A percentile compares a stretch with the other conserved stretches of the same genome.
Conservation (phyloP, 345 rosid genomes). For the Citrus medica region DNA sequence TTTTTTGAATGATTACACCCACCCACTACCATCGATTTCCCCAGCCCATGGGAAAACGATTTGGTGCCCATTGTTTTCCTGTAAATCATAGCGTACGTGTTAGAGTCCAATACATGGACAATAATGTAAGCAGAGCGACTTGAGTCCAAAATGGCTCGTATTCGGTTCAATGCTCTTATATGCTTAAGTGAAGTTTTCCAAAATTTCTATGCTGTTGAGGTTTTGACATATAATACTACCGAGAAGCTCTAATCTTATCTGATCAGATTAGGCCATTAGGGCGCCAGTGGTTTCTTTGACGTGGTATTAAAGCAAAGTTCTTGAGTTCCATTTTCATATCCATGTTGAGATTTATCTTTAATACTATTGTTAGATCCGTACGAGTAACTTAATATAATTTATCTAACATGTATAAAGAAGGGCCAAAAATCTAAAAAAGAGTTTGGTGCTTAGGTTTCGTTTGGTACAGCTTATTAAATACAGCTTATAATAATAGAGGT, state of each 20-base stretch:
- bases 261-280: background rate
- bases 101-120: background rate
- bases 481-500: no score
- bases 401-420: background rate
- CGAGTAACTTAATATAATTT: no score
- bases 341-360: no score
- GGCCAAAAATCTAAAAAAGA: background rate
- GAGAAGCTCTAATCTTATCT: background rate
- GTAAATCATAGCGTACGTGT: background rate
- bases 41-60: conserved; percentile 25
- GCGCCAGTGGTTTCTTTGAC: background rate
- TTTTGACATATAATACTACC: background rate
- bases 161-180: background rate
- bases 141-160: background rate
- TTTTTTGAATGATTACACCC: conserved; percentile 19
- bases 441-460: background rate
- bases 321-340: no score
- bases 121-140: background rate
- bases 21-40: conserved; percentile 22
- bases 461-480: no score
- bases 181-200: background rate
- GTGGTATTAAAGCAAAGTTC: no score
- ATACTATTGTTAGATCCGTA: no score
- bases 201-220: no score
- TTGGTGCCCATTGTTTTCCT: background rate